These are phyloP conservation scores for Cladophialophora immunda DNA, from an alignment of 2,329 filamentous ascomycete genomes.

Conservation along the genomic window DNA sequence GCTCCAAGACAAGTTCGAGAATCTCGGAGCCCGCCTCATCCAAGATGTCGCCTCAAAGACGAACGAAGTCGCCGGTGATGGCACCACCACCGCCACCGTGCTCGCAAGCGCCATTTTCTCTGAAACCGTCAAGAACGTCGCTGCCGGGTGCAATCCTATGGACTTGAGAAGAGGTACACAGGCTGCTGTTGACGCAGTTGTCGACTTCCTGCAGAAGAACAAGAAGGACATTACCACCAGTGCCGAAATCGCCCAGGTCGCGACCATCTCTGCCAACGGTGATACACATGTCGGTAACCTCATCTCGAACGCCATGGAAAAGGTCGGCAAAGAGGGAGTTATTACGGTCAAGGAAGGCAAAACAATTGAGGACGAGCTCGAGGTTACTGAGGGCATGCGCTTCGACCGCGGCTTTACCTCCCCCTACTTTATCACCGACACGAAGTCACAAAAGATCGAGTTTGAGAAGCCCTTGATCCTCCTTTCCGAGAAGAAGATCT, in stretches of 20 bases:
- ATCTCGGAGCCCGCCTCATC: slow-evolving; percentile 93
- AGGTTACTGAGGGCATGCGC: slow-evolving; percentile 99
- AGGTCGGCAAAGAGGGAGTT: slow-evolving; percentile 99
- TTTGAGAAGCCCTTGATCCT: slow-evolving; percentile 99
- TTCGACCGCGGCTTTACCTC: slow-evolving; percentile 99
- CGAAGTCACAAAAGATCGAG: slow-evolving; percentile 98
- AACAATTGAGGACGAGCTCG: slow-evolving; percentile 96
- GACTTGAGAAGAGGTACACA: slow-evolving; percentile 97
- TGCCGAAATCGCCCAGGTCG: slow-evolving; percentile 96
- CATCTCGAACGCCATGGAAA: slow-evolving; percentile 99
- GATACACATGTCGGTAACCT: slow-evolving; percentile 94
- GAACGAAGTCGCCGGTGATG: slow-evolving; percentile 98
- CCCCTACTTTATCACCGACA: slow-evolving; percentile 99
- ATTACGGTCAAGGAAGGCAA: slow-evolving; percentile 99
- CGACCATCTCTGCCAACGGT: slow-evolving; percentile 97
- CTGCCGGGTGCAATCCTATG: slow-evolving; percentile 99
- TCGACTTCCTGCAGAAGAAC: slow-evolving; percentile 93
- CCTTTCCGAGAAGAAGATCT: slow-evolving; percentile 99
- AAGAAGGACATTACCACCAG: slow-evolving; percentile 98
- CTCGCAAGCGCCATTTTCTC: slow-evolving; percentile 98
- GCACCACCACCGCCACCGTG: slow-evolving; percentile 96
- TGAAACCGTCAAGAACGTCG: slow-evolving; percentile 99
- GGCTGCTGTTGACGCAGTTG: slow-evolving; percentile 92
- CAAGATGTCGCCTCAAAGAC: slow-evolving; percentile 99
- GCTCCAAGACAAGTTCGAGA: slow-evolving; percentile 99